Base-by-base conservation (phyloP, 176 grass and related monocot genomes). In the Aegilops longissima region DNA sequence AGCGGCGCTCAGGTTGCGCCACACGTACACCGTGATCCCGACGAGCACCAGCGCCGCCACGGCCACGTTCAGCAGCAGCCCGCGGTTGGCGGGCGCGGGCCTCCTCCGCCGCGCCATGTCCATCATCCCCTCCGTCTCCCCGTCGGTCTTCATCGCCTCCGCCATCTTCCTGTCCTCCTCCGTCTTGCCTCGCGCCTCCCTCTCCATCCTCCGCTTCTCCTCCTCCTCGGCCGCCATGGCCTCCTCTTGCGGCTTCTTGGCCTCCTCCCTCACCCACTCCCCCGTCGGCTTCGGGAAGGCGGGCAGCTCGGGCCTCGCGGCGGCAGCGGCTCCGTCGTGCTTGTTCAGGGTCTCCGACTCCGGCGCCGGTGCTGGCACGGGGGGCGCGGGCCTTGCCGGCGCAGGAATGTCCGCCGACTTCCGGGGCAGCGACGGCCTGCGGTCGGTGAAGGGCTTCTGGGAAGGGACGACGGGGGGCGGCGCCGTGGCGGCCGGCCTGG, bases 61-160 rank as follows among this genome's bases (percentile, higher is more conserved):
- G 0, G 58, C 89, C 80, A 90, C 89, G 80, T 98, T 98, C 86
- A 89, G 31, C 66, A 98, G 76, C 83, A 86, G 70, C 17, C 85
- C 68, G 11, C 74, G 83, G 79, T 18, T 74, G 10, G 36, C 89
- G 2, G 84, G 39, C 56, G 2, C 18, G 33, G 63, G 61, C 72
- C 49, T 71, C 27, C 25, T 63, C 30, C 35, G 29, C 40, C 3
- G 8, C 66, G 4, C 35, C 62, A 70, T 24, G n/a, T 52, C 74
- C 54, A 47, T 38, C 54, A 8, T 14, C 33, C 45, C 23, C 34
- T 27, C 21, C 14, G 8, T 21, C 17, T 79, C 72, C 42, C 12
- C 21, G 17, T n/a, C 42, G 17, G 49, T 13, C 45, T 69, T 40
- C 70, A 69, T 63, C 61, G 63, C 70, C 49, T 73, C 56, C 70